Evolutionary conservation across 495 filamentous ascomycete genomes (phyloP), one percentile per base, ranked within the genome.

Genomic region (Talaromyces wortmannii): DNA sequence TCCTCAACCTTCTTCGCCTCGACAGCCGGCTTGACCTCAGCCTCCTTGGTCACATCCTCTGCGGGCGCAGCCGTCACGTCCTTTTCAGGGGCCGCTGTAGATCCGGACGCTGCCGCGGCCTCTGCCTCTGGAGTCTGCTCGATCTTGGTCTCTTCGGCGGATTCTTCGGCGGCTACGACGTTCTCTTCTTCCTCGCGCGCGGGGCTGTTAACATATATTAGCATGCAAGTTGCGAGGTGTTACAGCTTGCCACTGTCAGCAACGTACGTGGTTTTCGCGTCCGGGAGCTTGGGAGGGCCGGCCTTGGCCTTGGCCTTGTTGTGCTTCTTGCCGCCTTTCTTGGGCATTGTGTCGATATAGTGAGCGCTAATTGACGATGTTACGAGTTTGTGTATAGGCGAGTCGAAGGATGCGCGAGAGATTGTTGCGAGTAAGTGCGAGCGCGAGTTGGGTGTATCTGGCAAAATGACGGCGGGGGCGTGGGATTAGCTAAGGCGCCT

Each of bases 301-400:
- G 63, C 61, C 61, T 67, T 67, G 48, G 53, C 57, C 61, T 72
- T 73, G 54, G 59, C 61, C 62, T 71, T 72, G 52, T 64, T 67
- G 58, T 65, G 64, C 46, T 62, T 65, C 65, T 76, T 76, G 63
- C 73, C 73, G 61, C 73, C 70, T 58, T 74, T 76, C 68, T 74
- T 76, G 42, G 69, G 36, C 73, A 76, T 76, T 56, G 33, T 67
- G 67, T 6, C 51, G 36, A 29, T 45, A 15, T n/a, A 29, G 18
- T 18, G 31, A 32, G 12, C 29, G 31, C 15, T 11, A 15, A 17
- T 50, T 23, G 23, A 29, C 18, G 31, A 12, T 11, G 31, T 6
- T 6, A 36, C 33, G 33, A 36, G 12, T 6, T 12, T 36, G 33
- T 36, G 36, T 40, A 40, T 13, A 40, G 36, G 2, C 2, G 36